phyloP scores from a whole-genome alignment of 305 asterid species.

The Fraxinus albicans region DNA sequence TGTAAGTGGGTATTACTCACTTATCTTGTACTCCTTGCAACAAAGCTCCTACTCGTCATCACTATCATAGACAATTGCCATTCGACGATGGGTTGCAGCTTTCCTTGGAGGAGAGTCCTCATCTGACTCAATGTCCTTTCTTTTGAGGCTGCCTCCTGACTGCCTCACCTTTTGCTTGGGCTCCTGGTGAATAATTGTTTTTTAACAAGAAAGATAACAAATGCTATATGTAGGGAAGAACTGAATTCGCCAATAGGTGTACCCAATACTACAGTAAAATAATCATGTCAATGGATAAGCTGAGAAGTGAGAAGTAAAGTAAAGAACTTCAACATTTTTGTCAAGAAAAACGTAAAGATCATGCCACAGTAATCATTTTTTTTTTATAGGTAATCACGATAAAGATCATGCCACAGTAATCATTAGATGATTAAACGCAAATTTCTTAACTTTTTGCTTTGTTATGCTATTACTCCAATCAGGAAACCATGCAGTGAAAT shows the following conservation, averaged over 20 bases:
- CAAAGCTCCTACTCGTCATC: slow-evolving; percentile 64
- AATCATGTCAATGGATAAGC: not conserved
- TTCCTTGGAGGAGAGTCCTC: slow-evolving; percentile 93
- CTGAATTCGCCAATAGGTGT: not conserved
- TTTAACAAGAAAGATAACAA: not conserved
- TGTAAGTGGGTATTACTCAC: slow-evolving; percentile 15
- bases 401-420: not conserved
- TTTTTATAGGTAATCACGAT: no score
- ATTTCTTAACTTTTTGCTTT: not conserved
- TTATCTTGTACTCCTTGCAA: not conserved
- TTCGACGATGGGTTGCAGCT: slow-evolving; percentile 68
- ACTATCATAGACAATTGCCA: slow-evolving; percentile 83
- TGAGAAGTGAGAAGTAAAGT: not conserved
- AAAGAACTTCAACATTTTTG: not conserved
- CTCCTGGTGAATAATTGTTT: slow-evolving; percentile 45
- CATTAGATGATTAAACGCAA: not conserved
- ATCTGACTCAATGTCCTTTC: slow-evolving; percentile 87
- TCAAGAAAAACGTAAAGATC: not conserved
- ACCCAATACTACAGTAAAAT: not conserved
- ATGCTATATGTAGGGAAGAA: not conserved
- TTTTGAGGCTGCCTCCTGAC: slow-evolving; percentile 58
- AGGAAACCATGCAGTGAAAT: not conserved
- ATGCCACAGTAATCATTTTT: not conserved
- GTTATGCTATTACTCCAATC: not conserved
- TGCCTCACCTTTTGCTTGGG: slow-evolving; percentile 67